A percentile compares a stretch with the other conserved stretches of the same genome.
phyloP scores from a whole-genome alignment of 306 rosid genomes.

The Fragaria iinumae region DNA sequence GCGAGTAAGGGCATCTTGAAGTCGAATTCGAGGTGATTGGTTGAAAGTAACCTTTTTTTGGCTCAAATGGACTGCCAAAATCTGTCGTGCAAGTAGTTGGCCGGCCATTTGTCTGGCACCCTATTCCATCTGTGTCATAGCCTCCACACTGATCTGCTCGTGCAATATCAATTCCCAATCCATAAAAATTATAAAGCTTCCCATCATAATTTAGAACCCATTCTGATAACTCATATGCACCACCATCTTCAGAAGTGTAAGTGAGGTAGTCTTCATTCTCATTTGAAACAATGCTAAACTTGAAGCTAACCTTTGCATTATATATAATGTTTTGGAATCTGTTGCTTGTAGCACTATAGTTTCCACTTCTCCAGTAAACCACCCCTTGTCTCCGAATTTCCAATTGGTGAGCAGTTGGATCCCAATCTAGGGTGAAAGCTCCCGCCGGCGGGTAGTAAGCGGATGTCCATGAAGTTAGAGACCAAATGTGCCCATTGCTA shows the following conservation, averaged over 20 bases:
- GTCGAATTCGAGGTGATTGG: background rate
- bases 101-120: slow-evolving; percentile 10
- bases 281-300: slow-evolving; percentile 6
- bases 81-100: background rate
- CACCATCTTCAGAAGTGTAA: background rate
- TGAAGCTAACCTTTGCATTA: background rate
- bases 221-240: background rate
- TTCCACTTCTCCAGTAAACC: slow-evolving; percentile 1
- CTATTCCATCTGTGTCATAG: background rate
- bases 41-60: background rate
- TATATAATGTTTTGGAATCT: background rate
- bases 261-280: slow-evolving; percentile 14
- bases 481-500: slow-evolving; percentile 34
- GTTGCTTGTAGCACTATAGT: background rate
- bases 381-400: background rate
- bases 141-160: slow-evolving; percentile 11
- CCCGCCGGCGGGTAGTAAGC: background rate
- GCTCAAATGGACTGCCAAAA: background rate
- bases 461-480: slow-evolving; percentile 29
- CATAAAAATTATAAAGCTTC: background rate
- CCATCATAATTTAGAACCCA: slow-evolving; percentile 4
- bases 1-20: background rate
- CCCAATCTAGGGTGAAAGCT: slow-evolving; percentile 10
- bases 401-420: background rate
- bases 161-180: background rate